phyloP scores from a whole-genome alignment of 2,329 filamentous ascomycete genomes.

The Epichloe typhina region DNA sequence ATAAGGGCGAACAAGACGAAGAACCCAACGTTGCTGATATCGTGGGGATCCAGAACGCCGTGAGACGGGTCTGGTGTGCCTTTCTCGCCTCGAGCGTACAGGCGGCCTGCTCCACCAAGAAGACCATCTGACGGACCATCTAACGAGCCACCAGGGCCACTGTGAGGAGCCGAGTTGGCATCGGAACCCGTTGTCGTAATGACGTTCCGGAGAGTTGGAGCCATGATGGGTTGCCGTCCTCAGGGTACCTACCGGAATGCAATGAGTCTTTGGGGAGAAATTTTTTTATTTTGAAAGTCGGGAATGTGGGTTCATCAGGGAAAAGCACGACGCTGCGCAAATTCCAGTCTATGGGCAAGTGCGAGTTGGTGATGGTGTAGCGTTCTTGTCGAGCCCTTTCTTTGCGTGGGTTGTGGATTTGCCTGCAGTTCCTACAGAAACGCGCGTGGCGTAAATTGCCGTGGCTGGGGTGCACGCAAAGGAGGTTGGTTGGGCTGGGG shows the following conservation, averaged over 20 bases:
- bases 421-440: constrained; percentile 17
- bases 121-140: constrained; percentile 24
- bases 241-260: background rate
- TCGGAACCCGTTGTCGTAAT: constrained; percentile 12
- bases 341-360: background rate
- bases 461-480: constrained; percentile 14
- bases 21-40: constrained; percentile 56
- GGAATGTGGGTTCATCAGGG: background rate
- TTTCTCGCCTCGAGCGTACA: constrained; percentile 22
- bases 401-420: background rate
- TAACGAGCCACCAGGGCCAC: constrained; percentile 5
- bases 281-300: background rate
- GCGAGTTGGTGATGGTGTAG: background rate
- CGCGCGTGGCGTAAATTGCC: constrained; percentile 10
- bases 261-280: too few relatives aligned
- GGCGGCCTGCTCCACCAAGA: constrained; percentile 25
- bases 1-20: constrained; percentile 80
- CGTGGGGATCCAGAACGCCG: constrained; percentile 39
- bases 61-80: constrained; percentile 24
- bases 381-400: background rate
- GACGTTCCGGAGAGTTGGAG: constrained; percentile 24
- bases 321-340: background rate
- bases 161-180: constrained; percentile 5
- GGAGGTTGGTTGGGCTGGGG: constrained; percentile 4
- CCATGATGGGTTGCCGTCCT: constrained; percentile 21